Percentiles rank a stretch among this genome's conserved stretches.
Evolutionary conservation across 2,329 filamentous ascomycete genomes (phyloP).

Genomic region (Ophiocordyceps australis): DNA sequence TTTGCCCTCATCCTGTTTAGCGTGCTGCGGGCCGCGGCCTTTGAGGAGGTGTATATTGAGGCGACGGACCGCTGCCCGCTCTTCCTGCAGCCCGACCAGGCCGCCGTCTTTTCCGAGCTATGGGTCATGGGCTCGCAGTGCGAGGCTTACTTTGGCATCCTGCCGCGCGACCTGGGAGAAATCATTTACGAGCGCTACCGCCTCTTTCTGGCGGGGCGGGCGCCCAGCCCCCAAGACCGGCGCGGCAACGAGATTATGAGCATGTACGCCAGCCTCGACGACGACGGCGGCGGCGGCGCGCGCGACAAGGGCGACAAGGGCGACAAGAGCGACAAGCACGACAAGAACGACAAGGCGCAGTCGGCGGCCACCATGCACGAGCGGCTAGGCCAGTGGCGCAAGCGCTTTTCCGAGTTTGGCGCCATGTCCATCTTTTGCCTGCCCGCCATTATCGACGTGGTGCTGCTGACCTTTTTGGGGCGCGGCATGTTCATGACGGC

Average conservation of each 20-base stretch:
- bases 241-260: constrained; percentile 13
- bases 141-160: constrained; percentile 41
- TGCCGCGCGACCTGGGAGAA: constrained; percentile 26
- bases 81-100: constrained; percentile 44
- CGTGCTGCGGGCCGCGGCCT: constrained; percentile 32
- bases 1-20: constrained; percentile 39
- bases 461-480: constrained; percentile 37
- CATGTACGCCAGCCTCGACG: constrained; percentile 12
- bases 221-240: constrained; percentile 7
- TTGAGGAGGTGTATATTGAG: constrained; percentile 45
- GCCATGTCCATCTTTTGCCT: constrained; percentile 44
- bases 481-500: constrained; percentile 42
- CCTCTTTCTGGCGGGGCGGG: constrained; percentile 8
- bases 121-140: constrained; percentile 46
- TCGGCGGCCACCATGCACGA: constrained; percentile 2
- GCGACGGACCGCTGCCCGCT: constrained; percentile 43
- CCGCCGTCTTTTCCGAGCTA: constrained; percentile 43
- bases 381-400: constrained; percentile 5
- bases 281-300: background rate
- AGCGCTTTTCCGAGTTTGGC: constrained; percentile 24
- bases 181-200: constrained; percentile 15
- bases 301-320: background rate
- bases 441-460: constrained; percentile 41
- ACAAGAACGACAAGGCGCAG: background rate
- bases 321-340: background rate